Evolutionary conservation across 768 basidiomycete genomes (phyloP).

Genomic region (Stropharia rugosoannulata): DNA sequence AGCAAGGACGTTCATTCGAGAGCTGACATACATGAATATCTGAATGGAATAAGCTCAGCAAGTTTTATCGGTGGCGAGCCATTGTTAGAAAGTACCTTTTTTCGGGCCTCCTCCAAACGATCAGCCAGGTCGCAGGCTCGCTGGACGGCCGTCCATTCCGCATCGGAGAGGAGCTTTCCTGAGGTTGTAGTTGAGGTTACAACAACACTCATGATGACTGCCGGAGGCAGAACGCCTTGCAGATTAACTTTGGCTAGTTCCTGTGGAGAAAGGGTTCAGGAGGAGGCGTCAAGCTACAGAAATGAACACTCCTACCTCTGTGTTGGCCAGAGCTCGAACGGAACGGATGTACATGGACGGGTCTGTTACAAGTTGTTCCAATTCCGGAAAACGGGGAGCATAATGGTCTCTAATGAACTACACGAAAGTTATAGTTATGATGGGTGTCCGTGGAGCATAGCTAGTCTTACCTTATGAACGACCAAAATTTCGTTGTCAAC

Average conservation of each 20-base stretch:
- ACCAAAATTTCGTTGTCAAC: conserved; percentile 97
- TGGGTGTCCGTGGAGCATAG: background rate
- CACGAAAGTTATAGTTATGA: conserved; percentile 15
- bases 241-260: conserved; percentile 88
- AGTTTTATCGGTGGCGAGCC: background rate
- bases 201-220: conserved; percentile 93
- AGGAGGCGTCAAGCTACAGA: background rate
- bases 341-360: conserved; percentile 91
- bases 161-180: conserved; percentile 67
- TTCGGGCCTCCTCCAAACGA: conserved; percentile 83
- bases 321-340: conserved; percentile 85
- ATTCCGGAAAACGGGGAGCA: conserved; percentile 90
- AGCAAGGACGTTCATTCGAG: conserved; percentile 96
- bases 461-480: conserved; percentile 79
- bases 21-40: conserved; percentile 99
- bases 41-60: conserved; percentile 23
- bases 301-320: conserved; percentile 49
- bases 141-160: conserved; percentile 79
- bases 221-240: conserved; percentile 76
- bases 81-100: conserved; percentile 54
- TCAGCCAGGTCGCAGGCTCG: conserved; percentile 89
- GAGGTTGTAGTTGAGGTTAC: conserved; percentile 92
- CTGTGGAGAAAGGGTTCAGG: conserved; percentile 31
- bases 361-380: conserved; percentile 92
- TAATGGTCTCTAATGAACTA: conserved; percentile 99